Evolutionary conservation across 306 rosid genomes (phyloP).

Genomic region (Medicago ruthenica): DNA sequence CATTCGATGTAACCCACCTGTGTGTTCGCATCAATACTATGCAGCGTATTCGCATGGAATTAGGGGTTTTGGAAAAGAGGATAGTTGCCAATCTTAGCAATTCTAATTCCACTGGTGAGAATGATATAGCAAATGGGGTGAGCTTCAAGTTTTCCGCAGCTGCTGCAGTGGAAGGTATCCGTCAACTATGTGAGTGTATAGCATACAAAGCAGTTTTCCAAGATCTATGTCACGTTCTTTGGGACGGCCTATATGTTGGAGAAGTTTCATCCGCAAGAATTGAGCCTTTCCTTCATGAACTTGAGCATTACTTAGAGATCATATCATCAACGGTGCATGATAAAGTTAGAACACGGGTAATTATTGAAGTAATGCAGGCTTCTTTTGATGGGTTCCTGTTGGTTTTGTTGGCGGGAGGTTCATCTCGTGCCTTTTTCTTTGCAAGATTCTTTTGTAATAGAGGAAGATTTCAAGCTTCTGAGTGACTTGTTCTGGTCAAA

Average conservation of each 20-base stretch:
- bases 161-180: constrained; percentile 78
- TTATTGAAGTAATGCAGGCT: constrained; percentile 80
- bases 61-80: constrained; percentile 75
- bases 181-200: constrained; percentile 71
- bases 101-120: constrained; percentile 49
- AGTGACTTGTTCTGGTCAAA: constrained; percentile 92
- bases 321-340: constrained; percentile 88
- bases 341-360: constrained; percentile 87
- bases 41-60: constrained; percentile 79
- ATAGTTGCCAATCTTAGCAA: constrained; percentile 64
- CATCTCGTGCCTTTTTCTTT: constrained; percentile 73
- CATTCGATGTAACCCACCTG: constrained; percentile 68
- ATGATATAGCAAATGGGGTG: constrained; percentile 46
- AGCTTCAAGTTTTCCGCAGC: constrained; percentile 68
- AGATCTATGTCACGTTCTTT: constrained; percentile 70
- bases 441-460: constrained; percentile 68
- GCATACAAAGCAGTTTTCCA: constrained; percentile 79
- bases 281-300: constrained; percentile 81
- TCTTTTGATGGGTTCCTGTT: constrained; percentile 85
- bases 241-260: constrained; percentile 78
- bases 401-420: constrained; percentile 92
- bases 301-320: constrained; percentile 82
- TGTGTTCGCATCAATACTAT: constrained; percentile 84
- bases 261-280: constrained; percentile 74
- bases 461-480: constrained; percentile 87